Evolutionary conservation across 495 filamentous ascomycete genomes (phyloP).

Genomic region (Parathielavia appendiculata): DNA sequence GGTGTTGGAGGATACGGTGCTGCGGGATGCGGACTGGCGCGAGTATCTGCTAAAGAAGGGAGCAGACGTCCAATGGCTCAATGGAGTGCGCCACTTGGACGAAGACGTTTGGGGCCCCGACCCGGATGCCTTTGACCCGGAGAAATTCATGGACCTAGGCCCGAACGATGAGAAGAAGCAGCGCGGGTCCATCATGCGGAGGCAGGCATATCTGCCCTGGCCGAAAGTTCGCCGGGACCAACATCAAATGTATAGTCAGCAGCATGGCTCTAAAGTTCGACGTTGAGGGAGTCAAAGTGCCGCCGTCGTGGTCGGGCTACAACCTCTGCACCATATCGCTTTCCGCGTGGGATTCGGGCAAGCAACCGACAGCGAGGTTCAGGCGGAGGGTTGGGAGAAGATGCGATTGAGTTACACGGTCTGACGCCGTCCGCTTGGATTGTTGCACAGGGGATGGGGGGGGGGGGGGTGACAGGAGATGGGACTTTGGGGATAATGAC

Average conservation of each 20-base stretch:
- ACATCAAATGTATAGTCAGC: constrained; percentile 35
- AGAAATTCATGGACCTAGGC: constrained; percentile 29
- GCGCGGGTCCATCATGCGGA: constrained; percentile 33
- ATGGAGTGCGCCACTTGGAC: constrained; percentile 25
- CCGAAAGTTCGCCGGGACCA: constrained; percentile 39
- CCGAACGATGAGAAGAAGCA: constrained; percentile 21
- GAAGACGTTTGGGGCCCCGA: constrained; percentile 35
- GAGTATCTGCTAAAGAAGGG: constrained; percentile 38
- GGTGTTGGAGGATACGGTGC: constrained; percentile 31
- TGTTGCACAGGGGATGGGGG: too few species aligned
- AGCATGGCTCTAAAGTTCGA: constrained; percentile 39
- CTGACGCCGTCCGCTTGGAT: background rate
- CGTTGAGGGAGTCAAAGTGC: constrained; percentile 17
- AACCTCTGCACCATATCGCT: constrained; percentile 7
- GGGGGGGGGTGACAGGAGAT: too few species aligned
- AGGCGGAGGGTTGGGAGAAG: constrained; percentile 28
- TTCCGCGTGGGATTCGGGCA: background rate
- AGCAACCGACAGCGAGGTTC: constrained; percentile 2
- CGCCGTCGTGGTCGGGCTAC: background rate
- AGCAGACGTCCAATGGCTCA: constrained; percentile 26
- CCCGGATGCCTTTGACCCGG: constrained; percentile 27
- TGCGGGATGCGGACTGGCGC: constrained; percentile 19
- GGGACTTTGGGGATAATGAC: too few species aligned
- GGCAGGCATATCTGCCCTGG: constrained; percentile 45
- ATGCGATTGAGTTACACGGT: constrained; percentile 23